Evolutionary conservation across 805 yeast species (phyloP).

Genomic region (Candida manassasensis): DNA sequence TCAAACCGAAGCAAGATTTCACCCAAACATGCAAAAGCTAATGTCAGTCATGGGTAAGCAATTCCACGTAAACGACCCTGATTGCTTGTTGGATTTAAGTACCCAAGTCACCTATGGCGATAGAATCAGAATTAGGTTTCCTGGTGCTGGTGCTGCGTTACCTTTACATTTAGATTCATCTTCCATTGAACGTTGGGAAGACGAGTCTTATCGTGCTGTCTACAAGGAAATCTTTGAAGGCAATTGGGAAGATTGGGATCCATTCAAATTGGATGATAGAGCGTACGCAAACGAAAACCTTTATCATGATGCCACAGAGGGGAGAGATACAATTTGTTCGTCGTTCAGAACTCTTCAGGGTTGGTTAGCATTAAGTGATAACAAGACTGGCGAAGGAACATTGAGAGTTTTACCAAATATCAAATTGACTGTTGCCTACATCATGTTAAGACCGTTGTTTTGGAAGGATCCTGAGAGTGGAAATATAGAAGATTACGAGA

Average conservation of each 20-base stretch:
- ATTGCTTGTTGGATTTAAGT: constrained; percentile 21
- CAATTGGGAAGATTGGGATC: constrained; percentile 40
- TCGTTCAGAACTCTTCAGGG: constrained; percentile 42
- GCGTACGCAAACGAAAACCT: constrained; percentile 28
- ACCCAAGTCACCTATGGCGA: constrained; percentile 38
- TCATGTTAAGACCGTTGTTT: constrained; percentile 38
- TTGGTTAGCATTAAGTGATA: constrained; percentile 38
- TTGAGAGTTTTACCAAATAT: constrained; percentile 33
- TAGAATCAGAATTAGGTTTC: constrained; percentile 34
- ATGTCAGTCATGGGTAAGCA: constrained; percentile 19
- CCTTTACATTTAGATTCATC: constrained; percentile 39
- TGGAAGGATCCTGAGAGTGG: constrained; percentile 13
- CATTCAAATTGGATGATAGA: constrained; percentile 31
- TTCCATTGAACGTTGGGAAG: constrained; percentile 45
- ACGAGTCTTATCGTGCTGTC: constrained; percentile 29
- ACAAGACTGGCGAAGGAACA: constrained; percentile 37
- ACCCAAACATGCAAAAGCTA: constrained; percentile 26
- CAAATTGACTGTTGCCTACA: constrained; percentile 32
- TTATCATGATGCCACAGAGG: constrained; percentile 17
- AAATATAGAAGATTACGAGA: constrained; percentile 19
- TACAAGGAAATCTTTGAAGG: constrained; percentile 35
- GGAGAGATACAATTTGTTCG: constrained; percentile 20
- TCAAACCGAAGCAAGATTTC: constrained; percentile 35
- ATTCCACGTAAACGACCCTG: constrained; percentile 13
- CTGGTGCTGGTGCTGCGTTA: constrained; percentile 30